Conservation (phyloP, 73 alveolate genomes). For the Symbiodinium natans region DNA sequence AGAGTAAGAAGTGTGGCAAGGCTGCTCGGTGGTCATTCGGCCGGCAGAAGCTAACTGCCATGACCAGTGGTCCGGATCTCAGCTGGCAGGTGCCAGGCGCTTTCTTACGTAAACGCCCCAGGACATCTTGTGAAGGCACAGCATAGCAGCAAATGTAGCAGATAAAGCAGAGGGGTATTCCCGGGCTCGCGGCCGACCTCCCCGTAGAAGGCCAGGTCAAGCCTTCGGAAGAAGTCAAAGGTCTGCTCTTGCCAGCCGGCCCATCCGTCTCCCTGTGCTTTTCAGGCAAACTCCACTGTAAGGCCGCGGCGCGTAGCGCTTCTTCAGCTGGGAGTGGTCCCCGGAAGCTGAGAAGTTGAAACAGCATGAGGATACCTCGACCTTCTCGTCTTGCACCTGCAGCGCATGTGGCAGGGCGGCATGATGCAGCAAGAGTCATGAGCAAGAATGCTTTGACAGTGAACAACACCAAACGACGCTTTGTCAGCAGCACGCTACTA, state of each 20-base stretch:
- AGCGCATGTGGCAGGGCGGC: too few relatives aligned
- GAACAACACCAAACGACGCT: background rate
- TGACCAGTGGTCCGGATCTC: slow-evolving; percentile 82
- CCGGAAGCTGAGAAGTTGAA: slow-evolving; percentile 90
- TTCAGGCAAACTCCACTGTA: background rate
- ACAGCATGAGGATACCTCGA: slow-evolving; percentile 86
- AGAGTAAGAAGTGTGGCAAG: background rate
- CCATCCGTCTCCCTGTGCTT: background rate
- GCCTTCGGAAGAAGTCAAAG: background rate
- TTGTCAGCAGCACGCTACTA: too few relatives aligned
- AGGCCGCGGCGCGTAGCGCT: slow-evolving; percentile 48
- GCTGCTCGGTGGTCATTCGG: slow-evolving; percentile 77
- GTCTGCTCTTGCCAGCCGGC: background rate
- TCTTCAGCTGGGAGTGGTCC: slow-evolving; percentile 77
- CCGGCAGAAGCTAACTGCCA: slow-evolving; percentile 92
- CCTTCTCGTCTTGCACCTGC: slow-evolving; percentile 85
- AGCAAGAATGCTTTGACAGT: background rate
- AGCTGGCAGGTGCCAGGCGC: too few relatives aligned
- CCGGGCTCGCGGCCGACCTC: slow-evolving; percentile 46
- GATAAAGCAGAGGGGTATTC: background rate
- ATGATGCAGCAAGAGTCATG: background rate
- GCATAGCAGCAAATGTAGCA: background rate
- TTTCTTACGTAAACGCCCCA: too few relatives aligned
- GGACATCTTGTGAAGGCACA: background rate
- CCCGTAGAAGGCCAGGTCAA: slow-evolving; percentile 55